These are phyloP conservation scores for Nicotiana noctiflora DNA, from an alignment of 257 asterid genomes.

Conservation along the genomic window DNA sequence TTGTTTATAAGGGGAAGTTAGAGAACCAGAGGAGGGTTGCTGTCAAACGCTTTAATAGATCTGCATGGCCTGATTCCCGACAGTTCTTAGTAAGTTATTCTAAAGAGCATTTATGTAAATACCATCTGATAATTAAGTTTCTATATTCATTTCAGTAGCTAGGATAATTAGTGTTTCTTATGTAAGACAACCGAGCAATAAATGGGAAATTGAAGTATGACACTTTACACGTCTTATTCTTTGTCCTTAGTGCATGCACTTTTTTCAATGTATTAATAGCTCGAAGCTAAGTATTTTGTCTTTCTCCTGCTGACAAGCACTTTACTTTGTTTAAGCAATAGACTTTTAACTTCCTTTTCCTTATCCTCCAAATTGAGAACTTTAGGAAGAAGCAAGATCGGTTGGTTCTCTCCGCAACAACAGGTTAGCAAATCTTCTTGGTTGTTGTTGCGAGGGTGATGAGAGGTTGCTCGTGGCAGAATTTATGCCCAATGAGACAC, in stretches of 20 bases:
- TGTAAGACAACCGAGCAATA: neutral
- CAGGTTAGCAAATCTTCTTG: conserved; percentile 77
- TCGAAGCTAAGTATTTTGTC: neutral
- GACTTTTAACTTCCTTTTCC: conserved; percentile 4
- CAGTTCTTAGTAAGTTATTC: conserved; percentile 68
- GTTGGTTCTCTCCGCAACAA: conserved; percentile 88
- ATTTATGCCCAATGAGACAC: conserved; percentile 96
- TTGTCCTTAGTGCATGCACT: conserved; percentile 4
- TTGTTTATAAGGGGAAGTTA: conserved; percentile 34
- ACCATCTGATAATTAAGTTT: neutral
- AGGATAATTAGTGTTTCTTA: neutral
- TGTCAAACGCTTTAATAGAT: conserved; percentile 86
- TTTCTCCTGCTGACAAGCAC: neutral
- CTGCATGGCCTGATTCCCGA: conserved; percentile 32
- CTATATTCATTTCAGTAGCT: neutral
- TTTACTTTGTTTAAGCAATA: neutral
- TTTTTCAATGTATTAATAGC: neutral
- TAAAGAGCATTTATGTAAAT: neutral
- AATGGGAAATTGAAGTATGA: neutral
- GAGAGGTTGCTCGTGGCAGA: conserved; percentile 94
- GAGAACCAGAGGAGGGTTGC: conserved; percentile 83
- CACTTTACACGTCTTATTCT: neutral
- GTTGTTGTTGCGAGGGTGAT: conserved; percentile 96
- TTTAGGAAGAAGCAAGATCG: conserved; percentile 85
- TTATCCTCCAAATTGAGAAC: conserved; percentile 9